These are phyloP conservation scores for Colletotrichum gloeosporioides DNA, from an alignment of 2,329 filamentous ascomycete species.

Conservation along the genomic window DNA sequence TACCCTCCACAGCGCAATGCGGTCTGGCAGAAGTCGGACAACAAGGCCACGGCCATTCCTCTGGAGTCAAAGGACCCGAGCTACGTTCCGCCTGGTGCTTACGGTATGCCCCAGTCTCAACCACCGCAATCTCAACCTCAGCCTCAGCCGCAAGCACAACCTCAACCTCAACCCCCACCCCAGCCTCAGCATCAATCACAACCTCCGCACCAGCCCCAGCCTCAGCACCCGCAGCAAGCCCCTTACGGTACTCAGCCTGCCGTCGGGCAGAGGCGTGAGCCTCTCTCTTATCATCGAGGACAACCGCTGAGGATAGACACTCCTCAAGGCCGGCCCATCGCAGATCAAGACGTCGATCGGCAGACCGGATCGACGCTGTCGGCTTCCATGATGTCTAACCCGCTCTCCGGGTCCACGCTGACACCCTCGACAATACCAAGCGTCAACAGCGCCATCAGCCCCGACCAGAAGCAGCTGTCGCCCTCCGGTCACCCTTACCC, in stretches of 20 bases:
- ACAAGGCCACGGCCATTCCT: conserved; percentile 71
- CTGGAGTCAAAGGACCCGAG: conserved; percentile 83
- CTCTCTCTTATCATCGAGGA: conserved; percentile 64
- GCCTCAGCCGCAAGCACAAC: conserved; percentile 27
- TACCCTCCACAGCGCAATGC: conserved; percentile 82
- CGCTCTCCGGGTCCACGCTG: neutral
- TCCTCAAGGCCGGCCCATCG: conserved; percentile 60
- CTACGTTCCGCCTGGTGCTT: conserved; percentile 66
- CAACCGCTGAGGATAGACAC: conserved; percentile 68
- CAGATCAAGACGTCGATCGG: conserved; percentile 61
- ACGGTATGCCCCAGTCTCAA: conserved; percentile 61
- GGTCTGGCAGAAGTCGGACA: conserved; percentile 77
- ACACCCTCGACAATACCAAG: conserved; percentile 58
- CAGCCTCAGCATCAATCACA: conserved; percentile 25
- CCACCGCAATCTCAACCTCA: neutral
- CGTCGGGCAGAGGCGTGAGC: conserved; percentile 55
- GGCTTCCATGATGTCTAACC: neutral
- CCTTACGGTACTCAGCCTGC: conserved; percentile 38
- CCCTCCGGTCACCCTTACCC: neutral
- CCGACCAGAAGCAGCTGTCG: conserved; percentile 65
- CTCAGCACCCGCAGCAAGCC: conserved; percentile 7
- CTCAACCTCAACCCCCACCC: conserved; percentile 33
- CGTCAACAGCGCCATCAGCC: conserved; percentile 58
- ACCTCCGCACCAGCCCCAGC: conserved; percentile 22
- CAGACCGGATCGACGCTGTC: conserved; percentile 46